These are phyloP conservation scores for Rhodomyrtus tomentosa DNA, from an alignment of 345 rosid genomes.

Conservation along the genomic window DNA sequence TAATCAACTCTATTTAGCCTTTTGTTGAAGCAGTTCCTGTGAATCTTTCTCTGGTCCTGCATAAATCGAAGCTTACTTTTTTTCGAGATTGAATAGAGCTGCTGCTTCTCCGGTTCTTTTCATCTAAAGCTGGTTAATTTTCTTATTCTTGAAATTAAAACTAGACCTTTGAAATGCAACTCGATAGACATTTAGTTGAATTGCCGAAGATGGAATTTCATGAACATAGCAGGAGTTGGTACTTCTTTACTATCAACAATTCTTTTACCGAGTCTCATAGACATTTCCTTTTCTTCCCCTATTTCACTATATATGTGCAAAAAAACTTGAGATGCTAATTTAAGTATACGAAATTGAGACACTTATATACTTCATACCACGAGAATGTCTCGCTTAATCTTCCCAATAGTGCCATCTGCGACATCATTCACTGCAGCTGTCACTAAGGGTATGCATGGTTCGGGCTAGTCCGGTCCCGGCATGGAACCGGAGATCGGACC, in stretches of 20 bases:
- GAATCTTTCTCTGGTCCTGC: neutral
- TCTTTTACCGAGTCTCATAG: neutral
- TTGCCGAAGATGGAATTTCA: neutral
- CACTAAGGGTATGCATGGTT: too few relatives aligned
- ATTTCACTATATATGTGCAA: neutral
- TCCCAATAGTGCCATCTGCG: neutral
- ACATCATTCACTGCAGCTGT: neutral
- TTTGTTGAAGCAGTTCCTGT: neutral
- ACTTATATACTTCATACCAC: neutral
- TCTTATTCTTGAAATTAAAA: neutral
- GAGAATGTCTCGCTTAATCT: neutral
- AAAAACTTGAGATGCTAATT: neutral
- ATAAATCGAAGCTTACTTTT: neutral
- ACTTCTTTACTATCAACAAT: neutral
- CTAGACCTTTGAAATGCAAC: neutral
- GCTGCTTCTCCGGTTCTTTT: neutral
- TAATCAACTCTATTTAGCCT: neutral
- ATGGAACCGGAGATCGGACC: too few relatives aligned
- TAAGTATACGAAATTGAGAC: neutral
- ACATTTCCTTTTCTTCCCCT: neutral
- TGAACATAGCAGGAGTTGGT: neutral
- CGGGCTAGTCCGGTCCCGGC: too few relatives aligned
- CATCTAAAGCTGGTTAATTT: neutral
- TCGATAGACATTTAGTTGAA: neutral
- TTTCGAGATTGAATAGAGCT: neutral